Evolutionary conservation across 208 protist species (phyloP).

Genomic region (Crithidia expoeki): DNA sequence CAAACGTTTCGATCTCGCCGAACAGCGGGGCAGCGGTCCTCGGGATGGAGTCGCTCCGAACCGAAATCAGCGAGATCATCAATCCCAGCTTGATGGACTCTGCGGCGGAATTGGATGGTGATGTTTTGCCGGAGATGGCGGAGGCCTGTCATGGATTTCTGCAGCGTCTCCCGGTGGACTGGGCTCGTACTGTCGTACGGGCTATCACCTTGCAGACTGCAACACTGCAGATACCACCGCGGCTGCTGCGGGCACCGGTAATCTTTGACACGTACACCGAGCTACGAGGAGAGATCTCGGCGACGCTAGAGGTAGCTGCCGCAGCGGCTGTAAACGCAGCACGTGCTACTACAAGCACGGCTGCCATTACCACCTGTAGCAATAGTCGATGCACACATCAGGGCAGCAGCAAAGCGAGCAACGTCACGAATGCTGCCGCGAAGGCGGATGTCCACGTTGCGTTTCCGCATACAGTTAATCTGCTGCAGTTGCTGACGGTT

Average conservation of each 20-base stretch:
- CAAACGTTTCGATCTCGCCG: background rate
- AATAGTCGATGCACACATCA: background rate
- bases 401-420: background rate
- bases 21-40: background rate
- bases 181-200: slow-evolving; percentile 44
- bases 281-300: slow-evolving; percentile 55
- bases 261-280: slow-evolving; percentile 61
- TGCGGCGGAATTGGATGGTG: background rate
- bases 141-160: slow-evolving; percentile 41
- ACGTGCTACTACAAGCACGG: background rate
- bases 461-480: slow-evolving; percentile 30
- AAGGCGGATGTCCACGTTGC: slow-evolving; percentile 1
- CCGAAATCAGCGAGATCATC: slow-evolving; percentile 12
- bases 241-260: slow-evolving; percentile 37
- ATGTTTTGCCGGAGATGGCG: slow-evolving; percentile 25
- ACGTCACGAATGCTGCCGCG: background rate
- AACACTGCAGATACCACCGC: slow-evolving; percentile 50
- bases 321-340: slow-evolving; percentile 8
- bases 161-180: slow-evolving; percentile 44
- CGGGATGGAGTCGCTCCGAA: slow-evolving; percentile 8
- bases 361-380: background rate
- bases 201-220: slow-evolving; percentile 66
- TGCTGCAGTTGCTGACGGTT: slow-evolving; percentile 38
- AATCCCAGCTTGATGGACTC: slow-evolving; percentile 21
- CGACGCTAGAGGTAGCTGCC: slow-evolving; percentile 16